A percentile compares a stretch with the other conserved stretches of the same genome.
Conservation (phyloP, 768 basidiomycete species). For the Phaeolepiota aurea region DNA sequence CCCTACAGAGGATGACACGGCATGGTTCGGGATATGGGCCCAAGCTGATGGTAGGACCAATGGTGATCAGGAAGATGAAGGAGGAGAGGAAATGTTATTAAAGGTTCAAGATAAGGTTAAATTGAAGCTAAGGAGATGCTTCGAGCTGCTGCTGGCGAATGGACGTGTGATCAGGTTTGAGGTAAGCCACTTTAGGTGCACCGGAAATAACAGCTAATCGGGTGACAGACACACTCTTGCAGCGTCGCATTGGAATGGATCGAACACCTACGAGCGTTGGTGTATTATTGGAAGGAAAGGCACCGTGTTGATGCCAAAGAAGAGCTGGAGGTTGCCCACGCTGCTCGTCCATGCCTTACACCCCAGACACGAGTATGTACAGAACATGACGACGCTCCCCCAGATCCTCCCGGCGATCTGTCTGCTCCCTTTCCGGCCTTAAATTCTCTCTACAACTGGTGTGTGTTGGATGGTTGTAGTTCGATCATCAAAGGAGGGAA, state of each 20-base stretch:
- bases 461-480: slow-evolving; percentile 71
- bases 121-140: slow-evolving; percentile 56
- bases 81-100: slow-evolving; percentile 48
- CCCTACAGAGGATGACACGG: slow-evolving; percentile 20
- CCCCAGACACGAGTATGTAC: slow-evolving; percentile 38
- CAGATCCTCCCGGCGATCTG: slow-evolving; percentile 44
- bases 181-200: slow-evolving; percentile 32
- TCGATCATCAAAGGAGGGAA: slow-evolving; percentile 69
- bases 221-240: slow-evolving; percentile 51
- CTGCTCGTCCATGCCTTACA: slow-evolving; percentile 51
- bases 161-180: slow-evolving; percentile 73
- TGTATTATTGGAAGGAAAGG: slow-evolving; percentile 72
- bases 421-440: slow-evolving; percentile 51
- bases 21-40: slow-evolving; percentile 21
- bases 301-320: slow-evolving; percentile 69
- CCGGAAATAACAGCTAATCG: neutral
- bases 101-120: slow-evolving; percentile 32
- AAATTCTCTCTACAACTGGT: slow-evolving; percentile 77
- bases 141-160: slow-evolving; percentile 66
- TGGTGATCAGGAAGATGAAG: slow-evolving; percentile 57
- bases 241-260: slow-evolving; percentile 81
- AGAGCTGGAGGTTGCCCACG: slow-evolving; percentile 73
- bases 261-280: slow-evolving; percentile 56
- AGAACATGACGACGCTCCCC: slow-evolving; percentile 30
- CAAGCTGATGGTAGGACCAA: slow-evolving; percentile 28